Percentiles rank a stretch among this genome's conserved stretches.
These are phyloP conservation scores for Tuctoria greenei DNA, from an alignment of 176 grass and related monocot genomes.

Conservation along the genomic window DNA sequence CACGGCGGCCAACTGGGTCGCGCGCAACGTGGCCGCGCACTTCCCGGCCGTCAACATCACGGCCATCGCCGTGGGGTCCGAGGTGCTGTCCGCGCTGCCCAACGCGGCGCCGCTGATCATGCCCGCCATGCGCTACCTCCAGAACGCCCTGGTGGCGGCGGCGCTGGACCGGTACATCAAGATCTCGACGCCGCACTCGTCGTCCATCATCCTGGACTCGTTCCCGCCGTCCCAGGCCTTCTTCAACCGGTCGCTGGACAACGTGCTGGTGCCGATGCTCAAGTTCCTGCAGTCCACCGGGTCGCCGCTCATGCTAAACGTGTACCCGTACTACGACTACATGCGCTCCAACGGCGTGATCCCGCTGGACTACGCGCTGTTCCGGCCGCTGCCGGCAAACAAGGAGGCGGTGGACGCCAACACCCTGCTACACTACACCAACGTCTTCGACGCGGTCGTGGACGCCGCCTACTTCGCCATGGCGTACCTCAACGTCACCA, in stretches of 20 bases:
- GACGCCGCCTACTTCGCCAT: conserved; percentile 97
- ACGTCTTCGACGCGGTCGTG: conserved; percentile 86
- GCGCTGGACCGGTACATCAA: conserved; percentile 81
- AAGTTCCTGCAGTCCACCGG: conserved; percentile 81
- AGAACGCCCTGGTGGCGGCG: conserved; percentile 86
- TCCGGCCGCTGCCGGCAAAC: conserved; percentile 85
- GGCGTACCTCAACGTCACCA: conserved; percentile 90
- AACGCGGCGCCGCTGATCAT: conserved; percentile 69
- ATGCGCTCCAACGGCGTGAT: conserved; percentile 95
- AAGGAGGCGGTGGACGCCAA: conserved; percentile 98
- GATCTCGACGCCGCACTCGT: conserved; percentile 87
- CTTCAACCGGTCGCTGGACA: conserved; percentile 92
- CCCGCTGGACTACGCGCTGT: conserved; percentile 89
- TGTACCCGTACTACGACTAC: conserved; percentile 99
- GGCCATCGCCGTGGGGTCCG: conserved; percentile 80
- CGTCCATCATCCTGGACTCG: conserved; percentile 95
- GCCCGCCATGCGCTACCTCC: conserved; percentile 79
- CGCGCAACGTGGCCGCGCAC: conserved; percentile 75
- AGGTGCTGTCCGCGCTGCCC: conserved; percentile 78
- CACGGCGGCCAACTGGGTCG: conserved; percentile 84
- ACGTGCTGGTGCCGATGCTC: conserved; percentile 63
- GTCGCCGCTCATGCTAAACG: conserved; percentile 84
- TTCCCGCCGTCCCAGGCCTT: conserved; percentile 97
- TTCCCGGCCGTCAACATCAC: conserved; percentile 85
- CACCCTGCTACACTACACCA: conserved; percentile 96